Percentiles rank a stretch among this genome's conserved stretches.
Evolutionary conservation across 2,329 filamentous ascomycete species (phyloP).

Genomic region (Penicillium sp.): DNA sequence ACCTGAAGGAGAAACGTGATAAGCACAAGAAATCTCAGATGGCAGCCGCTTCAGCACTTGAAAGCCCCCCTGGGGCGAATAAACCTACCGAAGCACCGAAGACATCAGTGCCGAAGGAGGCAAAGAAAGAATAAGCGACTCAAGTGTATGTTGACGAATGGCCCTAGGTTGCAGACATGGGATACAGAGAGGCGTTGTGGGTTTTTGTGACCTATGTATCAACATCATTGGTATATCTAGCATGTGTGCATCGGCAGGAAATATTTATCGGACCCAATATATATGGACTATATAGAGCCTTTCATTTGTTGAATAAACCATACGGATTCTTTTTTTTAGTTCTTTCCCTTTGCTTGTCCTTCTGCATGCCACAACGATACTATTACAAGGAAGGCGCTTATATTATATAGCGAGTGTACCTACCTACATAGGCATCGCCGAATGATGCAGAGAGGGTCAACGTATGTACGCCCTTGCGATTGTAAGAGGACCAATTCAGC

Average conservation of each 20-base stretch:
- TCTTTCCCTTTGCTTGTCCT: too few species aligned
- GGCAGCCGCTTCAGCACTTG: slow-evolving; percentile 20
- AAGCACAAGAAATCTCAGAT: slow-evolving; percentile 54
- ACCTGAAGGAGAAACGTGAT: slow-evolving; percentile 75
- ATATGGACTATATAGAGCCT: slow-evolving; percentile 4
- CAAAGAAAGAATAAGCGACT: neutral
- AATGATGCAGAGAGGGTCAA: neutral
- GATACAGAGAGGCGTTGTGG: slow-evolving; percentile 22
- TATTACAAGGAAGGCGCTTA: too few species aligned
- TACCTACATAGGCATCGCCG: neutral
- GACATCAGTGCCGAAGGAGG: slow-evolving; percentile 14
- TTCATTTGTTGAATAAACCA: slow-evolving; percentile 4
- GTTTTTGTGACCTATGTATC: slow-evolving; percentile 13
- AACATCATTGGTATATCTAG: slow-evolving; percentile 9
- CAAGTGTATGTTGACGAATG: neutral
- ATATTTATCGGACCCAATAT: neutral
- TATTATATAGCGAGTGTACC: too few species aligned
- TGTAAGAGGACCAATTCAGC: neutral
- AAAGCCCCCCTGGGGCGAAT: slow-evolving; percentile 3
- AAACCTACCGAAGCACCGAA: neutral
- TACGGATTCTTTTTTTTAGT: neutral
- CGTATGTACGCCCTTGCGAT: neutral
- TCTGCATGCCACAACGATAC: too few species aligned
- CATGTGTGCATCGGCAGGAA: slow-evolving; percentile 9
- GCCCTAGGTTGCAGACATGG: neutral